Percentiles rank a stretch among this genome's conserved stretches.
These are phyloP conservation scores for Bolboschoenus planiculmis DNA, from an alignment of 176 grass and related monocot genomes.

Conservation along the genomic window DNA sequence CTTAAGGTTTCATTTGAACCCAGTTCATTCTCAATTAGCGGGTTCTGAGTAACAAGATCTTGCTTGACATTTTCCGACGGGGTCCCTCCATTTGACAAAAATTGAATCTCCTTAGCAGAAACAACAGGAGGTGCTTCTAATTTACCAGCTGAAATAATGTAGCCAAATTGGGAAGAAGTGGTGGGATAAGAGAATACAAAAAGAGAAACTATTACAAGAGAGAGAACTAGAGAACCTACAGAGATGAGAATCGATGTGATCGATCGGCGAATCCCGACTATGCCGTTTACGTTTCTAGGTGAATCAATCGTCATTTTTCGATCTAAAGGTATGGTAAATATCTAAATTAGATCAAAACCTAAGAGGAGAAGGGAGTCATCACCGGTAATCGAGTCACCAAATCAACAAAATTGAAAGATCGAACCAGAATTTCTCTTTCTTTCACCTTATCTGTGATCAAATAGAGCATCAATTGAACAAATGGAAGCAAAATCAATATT, in stretches of 20 bases:
- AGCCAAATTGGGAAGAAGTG: conserved; percentile 31
- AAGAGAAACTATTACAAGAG: conserved; percentile 54
- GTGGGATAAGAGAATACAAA: conserved; percentile 37
- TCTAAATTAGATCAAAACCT: not conserved
- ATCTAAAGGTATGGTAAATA: not conserved
- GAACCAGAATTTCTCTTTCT: not conserved
- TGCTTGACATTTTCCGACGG: not conserved
- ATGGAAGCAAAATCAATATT: not conserved
- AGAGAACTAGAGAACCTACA: conserved; percentile 41
- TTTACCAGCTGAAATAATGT: conserved; percentile 24
- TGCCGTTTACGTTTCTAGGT: conserved; percentile 24
- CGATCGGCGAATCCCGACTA: conserved; percentile 31
- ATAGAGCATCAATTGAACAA: not conserved
- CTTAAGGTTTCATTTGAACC: conserved; percentile 23
- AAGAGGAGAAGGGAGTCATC: not conserved
- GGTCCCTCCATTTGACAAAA: not conserved
- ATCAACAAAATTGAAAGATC: not conserved
- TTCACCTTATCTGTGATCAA: not conserved
- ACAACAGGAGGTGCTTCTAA: not conserved
- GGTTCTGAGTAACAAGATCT: not conserved
- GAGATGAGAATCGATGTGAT: conserved; percentile 32
- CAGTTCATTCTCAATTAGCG: not conserved
- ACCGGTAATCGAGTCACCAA: not conserved
- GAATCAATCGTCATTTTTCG: conserved; percentile 11
- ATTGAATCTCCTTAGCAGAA: not conserved